phyloP scores from a whole-genome alignment of 73 alveolate genomes.

The Paramecium tetraurelia region DNA sequence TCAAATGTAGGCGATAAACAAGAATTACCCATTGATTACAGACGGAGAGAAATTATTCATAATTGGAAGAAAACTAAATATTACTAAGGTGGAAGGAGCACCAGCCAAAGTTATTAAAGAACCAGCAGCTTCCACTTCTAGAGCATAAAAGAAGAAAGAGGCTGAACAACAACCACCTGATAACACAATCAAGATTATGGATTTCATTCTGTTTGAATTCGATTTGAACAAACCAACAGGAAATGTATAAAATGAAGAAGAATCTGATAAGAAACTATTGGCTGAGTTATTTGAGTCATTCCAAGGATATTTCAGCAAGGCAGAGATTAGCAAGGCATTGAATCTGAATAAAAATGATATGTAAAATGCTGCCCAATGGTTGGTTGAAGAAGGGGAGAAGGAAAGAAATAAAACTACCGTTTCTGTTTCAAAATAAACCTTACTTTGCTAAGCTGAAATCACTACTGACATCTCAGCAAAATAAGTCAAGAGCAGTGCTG shows the following conservation, averaged over 20 bases:
- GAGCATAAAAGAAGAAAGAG: conserved; percentile 46
- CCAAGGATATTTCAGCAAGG: conserved; percentile 67
- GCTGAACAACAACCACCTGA: conserved; percentile 48
- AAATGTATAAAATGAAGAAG: conserved; percentile 58
- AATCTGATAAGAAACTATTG: conserved; percentile 26
- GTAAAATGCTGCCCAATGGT: conserved; percentile 78
- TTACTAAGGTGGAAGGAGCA: not conserved
- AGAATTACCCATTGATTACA: conserved; percentile 80
- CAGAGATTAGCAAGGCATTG: conserved; percentile 81
- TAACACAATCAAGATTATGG: conserved; percentile 28
- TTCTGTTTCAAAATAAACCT: conserved; percentile 54
- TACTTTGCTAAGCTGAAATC: conserved; percentile 69
- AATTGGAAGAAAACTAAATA: conserved; percentile 71
- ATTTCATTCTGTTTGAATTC: conserved; percentile 45
- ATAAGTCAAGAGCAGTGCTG: conserved; percentile 75
- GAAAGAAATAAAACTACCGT: conserved; percentile 75
- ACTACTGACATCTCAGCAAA: conserved; percentile 66
- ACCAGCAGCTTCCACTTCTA: not conserved
- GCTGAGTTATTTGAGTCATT: conserved; percentile 70
- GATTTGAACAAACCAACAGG: conserved; percentile 52
- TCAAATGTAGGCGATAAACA: conserved; percentile 65
- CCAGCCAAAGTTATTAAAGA: conserved; percentile 36
- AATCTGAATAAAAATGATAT: conserved; percentile 71
- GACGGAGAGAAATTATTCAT: conserved; percentile 82
- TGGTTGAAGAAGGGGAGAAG: conserved; percentile 81